Base-by-base conservation (phyloP, 2,329 filamentous ascomycete genomes). In the Venturia pyrina region DNA sequence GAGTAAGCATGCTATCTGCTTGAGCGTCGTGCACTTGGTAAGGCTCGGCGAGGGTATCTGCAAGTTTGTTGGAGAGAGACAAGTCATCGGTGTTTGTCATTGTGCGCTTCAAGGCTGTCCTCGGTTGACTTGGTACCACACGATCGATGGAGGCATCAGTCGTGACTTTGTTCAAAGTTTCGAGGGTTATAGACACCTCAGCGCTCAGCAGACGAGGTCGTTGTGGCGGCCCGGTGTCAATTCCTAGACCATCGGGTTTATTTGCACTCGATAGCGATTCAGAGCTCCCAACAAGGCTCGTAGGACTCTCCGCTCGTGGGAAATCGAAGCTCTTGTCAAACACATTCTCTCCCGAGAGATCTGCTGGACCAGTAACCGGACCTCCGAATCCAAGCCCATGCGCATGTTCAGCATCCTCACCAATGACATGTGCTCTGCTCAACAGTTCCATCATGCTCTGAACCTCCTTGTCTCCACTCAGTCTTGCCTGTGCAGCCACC, bases 381-480 rank as follows among this genome's bases (percentile, higher is more conserved):
- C 88, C 90, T 50, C 73, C 70, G 74, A 76, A 69, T 24, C 78
- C 78, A 67, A 82, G 69, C 17, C 79, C 80, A 70, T 80, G 76
- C 53, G 77, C 77, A 62, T 80, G 82, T 41, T 87, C 75, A 68
- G 86, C 87, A 65, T 87, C 87, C 46, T 87, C 83, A 21, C 87
- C 88, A 65, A 93, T 86, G 32, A 97, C 78, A 70, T 93, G 90
- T 60, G 93, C 90, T 72, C 88, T 87, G 57, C 90, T 88, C 68
- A 97, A 80, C 66, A 97, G 80, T 72, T 98, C 93, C 77, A 97
- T 85, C 89, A 96, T 92, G 72, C 88, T 89, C 76, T 97, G 91
- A 61, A 92, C 85, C 71, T 97, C 93, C 63, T 90, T 80, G 76
- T 98, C 93, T 28, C 92, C 93, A 68, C 85, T 87, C 64, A 89